These are phyloP conservation scores for Immersiporthe knoxdaviesiana DNA, from an alignment of 2,329 filamentous ascomycete species.

Conservation along the genomic window DNA sequence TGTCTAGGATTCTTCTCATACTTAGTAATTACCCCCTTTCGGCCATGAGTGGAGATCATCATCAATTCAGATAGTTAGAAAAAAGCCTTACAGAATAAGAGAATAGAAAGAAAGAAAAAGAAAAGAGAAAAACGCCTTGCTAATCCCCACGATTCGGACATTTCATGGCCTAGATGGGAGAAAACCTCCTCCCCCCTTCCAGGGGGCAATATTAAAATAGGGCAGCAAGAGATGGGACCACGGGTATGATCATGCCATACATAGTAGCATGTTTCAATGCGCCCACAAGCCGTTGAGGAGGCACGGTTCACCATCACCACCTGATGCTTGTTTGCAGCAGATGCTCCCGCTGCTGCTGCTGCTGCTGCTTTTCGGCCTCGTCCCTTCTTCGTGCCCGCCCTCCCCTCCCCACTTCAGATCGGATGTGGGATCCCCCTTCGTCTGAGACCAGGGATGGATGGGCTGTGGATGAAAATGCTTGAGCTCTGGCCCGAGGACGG, in stretches of 20 bases:
- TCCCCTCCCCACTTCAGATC: neutral
- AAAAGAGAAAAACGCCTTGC: neutral
- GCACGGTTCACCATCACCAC: neutral
- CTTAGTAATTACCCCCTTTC: no score
- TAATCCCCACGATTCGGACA: neutral
- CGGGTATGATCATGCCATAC: neutral
- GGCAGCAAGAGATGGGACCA: neutral
- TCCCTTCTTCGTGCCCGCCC: no score
- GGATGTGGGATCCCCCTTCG: neutral
- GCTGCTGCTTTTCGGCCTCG: neutral
- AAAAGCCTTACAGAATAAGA: neutral
- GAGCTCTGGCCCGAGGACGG: no score
- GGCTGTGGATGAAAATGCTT: neutral
- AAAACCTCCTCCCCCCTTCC: neutral
- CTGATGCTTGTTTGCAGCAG: neutral
- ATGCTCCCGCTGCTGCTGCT: no score
- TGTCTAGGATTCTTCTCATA: no score
- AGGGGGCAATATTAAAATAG: constrained; percentile 11
- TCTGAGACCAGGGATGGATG: neutral
- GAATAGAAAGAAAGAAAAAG: neutral
- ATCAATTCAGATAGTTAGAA: neutral
- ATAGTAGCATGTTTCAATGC: constrained; percentile 22
- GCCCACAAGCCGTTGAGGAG: constrained; percentile 25
- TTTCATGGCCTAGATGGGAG: neutral
- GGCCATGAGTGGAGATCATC: neutral